Base-by-base conservation (phyloP, 2,329 filamentous ascomycete genomes). In the Exophiala viscosa region DNA sequence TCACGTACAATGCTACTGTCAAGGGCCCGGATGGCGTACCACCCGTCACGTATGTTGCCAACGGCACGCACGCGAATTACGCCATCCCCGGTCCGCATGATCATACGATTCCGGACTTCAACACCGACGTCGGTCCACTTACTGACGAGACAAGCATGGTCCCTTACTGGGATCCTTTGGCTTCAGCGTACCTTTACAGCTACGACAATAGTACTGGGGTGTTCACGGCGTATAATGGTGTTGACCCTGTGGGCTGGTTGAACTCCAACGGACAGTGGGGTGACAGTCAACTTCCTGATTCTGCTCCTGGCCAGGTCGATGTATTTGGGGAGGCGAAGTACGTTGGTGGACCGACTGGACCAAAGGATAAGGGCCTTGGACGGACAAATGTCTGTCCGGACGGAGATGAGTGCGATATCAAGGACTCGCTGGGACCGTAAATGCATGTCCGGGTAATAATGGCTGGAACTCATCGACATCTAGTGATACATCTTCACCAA, bases 51-150 rank as follows among this genome's bases (percentile, higher is more conserved):
- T 87, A 83, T 65, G 77, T 76, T 1, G 77, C 78, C 0, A 79
- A 80, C 44, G 84, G 84, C 7, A 79, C 77, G 0, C 84, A 87
- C 66, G 84, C 84, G 7, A 82, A 81, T 62, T 87, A 86, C 64
- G 81, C 82, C 14, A 80, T 76, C 5, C 45, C 67, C 10, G 84
- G 62, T 2, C 72, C 69, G 1, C 83, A 86, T 61, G 83, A 85
- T 62, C 82, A 86, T 62, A 78, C 77, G 0, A 83, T 86, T 49
- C 83, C 83, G 0, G 75, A 80, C 50, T 50, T 84, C 14, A 81
- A 83, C 52, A 70, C 85, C 6, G 80, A 79, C 0, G 60, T 60
- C 2, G 78, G 76, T 1, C 52, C 52, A 5, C 65, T 84, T 2
- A 71, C 79, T 38, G 77, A 86, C 61, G 74, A 80, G 50, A 77